phyloP scores from a whole-genome alignment of 768 basidiomycete species.

The Lentinula edodes region DNA sequence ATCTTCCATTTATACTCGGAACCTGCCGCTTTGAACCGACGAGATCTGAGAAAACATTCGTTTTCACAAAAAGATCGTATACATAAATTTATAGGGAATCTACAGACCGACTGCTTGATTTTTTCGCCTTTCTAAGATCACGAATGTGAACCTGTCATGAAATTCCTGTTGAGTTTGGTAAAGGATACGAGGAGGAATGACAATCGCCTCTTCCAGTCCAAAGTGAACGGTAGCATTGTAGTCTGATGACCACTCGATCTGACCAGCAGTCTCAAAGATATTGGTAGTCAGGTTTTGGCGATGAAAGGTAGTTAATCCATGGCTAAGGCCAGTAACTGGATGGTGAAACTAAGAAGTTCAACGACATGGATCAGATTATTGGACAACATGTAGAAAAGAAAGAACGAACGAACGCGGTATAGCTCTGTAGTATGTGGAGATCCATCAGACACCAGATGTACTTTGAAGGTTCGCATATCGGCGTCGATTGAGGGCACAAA shows the following conservation, averaged over 20 bases:
- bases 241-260: slow-evolving; percentile 46
- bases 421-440: slow-evolving; percentile 26
- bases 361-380: not conserved
- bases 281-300: slow-evolving; percentile 39
- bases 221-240: slow-evolving; percentile 41
- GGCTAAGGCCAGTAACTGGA: slow-evolving; percentile 35
- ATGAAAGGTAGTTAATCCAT: slow-evolving; percentile 40
- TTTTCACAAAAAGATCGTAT: not conserved
- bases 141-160: slow-evolving; percentile 27
- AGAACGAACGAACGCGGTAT: slow-evolving; percentile 32
- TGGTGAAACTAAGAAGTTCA: slow-evolving; percentile 31
- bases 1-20: slow-evolving; percentile 56
- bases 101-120: slow-evolving; percentile 42
- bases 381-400: not conserved
- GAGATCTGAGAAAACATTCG: slow-evolving; percentile 32
- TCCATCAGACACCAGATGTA: slow-evolving; percentile 27
- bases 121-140: slow-evolving; percentile 46
- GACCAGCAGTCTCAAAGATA: slow-evolving; percentile 46
- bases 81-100: not conserved
- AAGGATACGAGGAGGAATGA: not conserved
- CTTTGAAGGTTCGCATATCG: slow-evolving; percentile 41
- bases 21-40: slow-evolving; percentile 45
- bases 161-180: not conserved
- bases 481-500: slow-evolving; percentile 20
- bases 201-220: slow-evolving; percentile 39